phyloP scores from a whole-genome alignment of 2,329 filamentous ascomycete species.

The Phyllosticta citriasiana region DNA sequence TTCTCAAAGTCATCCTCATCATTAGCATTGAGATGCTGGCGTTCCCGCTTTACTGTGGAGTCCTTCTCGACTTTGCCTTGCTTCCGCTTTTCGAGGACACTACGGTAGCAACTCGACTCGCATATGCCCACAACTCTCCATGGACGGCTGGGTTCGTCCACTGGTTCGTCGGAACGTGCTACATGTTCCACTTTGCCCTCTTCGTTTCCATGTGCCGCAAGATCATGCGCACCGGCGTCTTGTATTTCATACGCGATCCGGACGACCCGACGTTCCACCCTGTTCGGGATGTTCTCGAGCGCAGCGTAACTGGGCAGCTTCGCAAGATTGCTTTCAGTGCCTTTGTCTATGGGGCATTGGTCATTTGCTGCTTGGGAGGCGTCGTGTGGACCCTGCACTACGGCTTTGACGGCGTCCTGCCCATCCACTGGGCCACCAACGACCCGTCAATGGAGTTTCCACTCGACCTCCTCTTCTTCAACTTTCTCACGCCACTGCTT shows the following conservation, averaged over 20 bases:
- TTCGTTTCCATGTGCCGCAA: conserved; percentile 99
- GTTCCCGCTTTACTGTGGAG: conserved; percentile 90
- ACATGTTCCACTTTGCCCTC: conserved; percentile 99
- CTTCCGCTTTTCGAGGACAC: conserved; percentile 80
- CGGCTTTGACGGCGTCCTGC: conserved; percentile 61
- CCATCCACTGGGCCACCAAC: conserved; percentile 87
- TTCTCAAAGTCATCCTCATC: conserved; percentile 95
- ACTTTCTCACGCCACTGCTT: conserved; percentile 84
- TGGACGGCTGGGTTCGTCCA: conserved; percentile 92
- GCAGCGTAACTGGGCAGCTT: conserved; percentile 83
- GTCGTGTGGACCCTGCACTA: conserved; percentile 85
- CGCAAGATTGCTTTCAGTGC: conserved; percentile 95
- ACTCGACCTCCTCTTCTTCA: conserved; percentile 89
- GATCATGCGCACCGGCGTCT: conserved; percentile 87
- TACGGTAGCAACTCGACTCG: conserved; percentile 63
- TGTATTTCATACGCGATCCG: conserved; percentile 96
- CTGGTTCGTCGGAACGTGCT: conserved; percentile 97
- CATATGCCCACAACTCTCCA: conserved; percentile 69
- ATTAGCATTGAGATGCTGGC: conserved; percentile 99
- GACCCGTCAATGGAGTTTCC: conserved; percentile 92
- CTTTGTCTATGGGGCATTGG: conserved; percentile 85
- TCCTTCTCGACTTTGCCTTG: conserved; percentile 79
- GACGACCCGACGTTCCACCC: conserved; percentile 98
- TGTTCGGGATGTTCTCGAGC: conserved; percentile 89
- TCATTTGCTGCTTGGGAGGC: conserved; percentile 85